Evolutionary conservation across 129 eudicot species (phyloP).

Genomic region (Calendula officinalis): DNA sequence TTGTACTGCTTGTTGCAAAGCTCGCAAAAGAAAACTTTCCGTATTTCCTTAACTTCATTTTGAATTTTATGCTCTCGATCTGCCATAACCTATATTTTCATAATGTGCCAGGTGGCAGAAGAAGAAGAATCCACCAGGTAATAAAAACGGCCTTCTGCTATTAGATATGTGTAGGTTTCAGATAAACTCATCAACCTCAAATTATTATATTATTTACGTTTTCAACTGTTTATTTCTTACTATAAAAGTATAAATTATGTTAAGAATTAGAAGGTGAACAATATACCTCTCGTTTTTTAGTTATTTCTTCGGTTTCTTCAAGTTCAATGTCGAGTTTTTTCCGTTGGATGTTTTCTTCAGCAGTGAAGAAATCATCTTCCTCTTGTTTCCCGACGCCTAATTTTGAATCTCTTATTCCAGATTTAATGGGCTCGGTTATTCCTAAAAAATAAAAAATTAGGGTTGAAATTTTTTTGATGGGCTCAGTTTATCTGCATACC

Average conservation of each 20-base stretch:
- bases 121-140: constrained; percentile 91
- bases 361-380: constrained; percentile 89
- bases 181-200: constrained; percentile 58
- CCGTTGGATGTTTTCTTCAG: constrained; percentile 95
- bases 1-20: constrained; percentile 99
- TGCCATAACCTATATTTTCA: constrained; percentile 99
- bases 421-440: constrained; percentile 87
- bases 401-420: constrained; percentile 92
- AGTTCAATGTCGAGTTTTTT: constrained; percentile 85
- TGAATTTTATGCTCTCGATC: constrained; percentile 97
- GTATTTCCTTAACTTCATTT: constrained; percentile 93
- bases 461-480: neutral
- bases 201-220: constrained; percentile 21
- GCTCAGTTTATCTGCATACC: constrained; percentile 39
- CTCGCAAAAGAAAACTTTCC: constrained; percentile 83
- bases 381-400: constrained; percentile 94
- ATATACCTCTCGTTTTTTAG: constrained; percentile 91
- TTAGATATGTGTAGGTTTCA: constrained; percentile 62
- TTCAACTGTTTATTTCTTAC: constrained; percentile 11
- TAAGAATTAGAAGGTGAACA: constrained; percentile 43
- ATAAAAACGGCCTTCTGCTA: constrained; percentile 98
- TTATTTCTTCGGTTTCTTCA: constrained; percentile 88
- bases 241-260: neutral
- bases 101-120: constrained; percentile 97
- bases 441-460: constrained; percentile 40